These are phyloP conservation scores for Umbelopsis ramanniana DNA, from an alignment of 192 early-diverging fungal species.

Conservation along the genomic window DNA sequence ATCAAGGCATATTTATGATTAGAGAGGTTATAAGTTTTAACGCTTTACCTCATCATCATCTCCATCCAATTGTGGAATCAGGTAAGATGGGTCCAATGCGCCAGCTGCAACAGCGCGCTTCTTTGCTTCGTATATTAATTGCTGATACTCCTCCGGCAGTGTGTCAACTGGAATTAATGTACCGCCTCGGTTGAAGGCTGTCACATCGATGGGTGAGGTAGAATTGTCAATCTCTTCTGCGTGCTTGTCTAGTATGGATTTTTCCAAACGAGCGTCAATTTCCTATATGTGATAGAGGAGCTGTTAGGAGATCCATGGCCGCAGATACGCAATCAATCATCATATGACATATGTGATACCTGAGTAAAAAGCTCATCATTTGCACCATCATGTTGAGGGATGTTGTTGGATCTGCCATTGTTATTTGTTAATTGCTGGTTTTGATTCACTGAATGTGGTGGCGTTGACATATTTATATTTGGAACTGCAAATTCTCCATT, in stretches of 20 bases:
- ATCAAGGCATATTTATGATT: background rate
- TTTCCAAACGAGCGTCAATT: constrained; percentile 59
- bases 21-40: no score
- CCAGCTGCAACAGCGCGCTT: constrained; percentile 35
- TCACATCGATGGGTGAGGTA: constrained; percentile 45
- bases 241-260: constrained; percentile 51
- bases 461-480: constrained; percentile 14
- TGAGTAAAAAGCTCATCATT: constrained; percentile 40
- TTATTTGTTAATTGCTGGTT: constrained; percentile 29
- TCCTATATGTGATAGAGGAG: constrained; percentile 37
- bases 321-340: background rate
- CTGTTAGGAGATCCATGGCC: background rate
- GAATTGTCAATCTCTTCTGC: constrained; percentile 34
- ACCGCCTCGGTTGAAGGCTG: constrained; percentile 17
- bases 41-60: constrained; percentile 40
- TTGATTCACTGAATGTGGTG: background rate
- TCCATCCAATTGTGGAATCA: constrained; percentile 43
- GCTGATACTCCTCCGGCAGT: constrained; percentile 35
- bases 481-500: constrained; percentile 16
- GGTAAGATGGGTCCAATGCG: constrained; percentile 22
- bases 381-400: constrained; percentile 68
- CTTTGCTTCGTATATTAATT: constrained; percentile 32
- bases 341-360: constrained; percentile 7
- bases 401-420: constrained; percentile 33
- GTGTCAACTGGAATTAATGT: constrained; percentile 26